Conservation (phyloP, 768 basidiomycete species). For the Coprinopsis strossmayeri region DNA sequence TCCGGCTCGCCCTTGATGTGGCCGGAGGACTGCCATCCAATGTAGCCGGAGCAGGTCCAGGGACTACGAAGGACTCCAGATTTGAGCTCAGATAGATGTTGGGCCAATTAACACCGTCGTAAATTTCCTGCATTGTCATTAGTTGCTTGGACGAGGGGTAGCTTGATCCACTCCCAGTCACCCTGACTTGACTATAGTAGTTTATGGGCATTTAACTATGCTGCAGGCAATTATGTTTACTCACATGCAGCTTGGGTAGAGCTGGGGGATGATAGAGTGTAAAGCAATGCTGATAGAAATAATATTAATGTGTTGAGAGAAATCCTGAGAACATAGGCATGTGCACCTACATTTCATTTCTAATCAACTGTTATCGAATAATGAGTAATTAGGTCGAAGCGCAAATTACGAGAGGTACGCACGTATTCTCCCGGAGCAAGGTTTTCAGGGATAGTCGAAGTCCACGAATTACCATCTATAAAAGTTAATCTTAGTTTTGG, state of each 20-base stretch:
- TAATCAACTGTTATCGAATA: constrained; percentile 31
- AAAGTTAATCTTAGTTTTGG: constrained; percentile 5
- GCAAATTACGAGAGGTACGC: constrained; percentile 15
- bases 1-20: neutral
- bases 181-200: constrained; percentile 25
- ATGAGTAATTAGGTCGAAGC: constrained; percentile 1
- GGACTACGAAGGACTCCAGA: constrained; percentile 28
- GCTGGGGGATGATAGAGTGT: constrained; percentile 37
- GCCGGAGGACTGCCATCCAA: constrained; percentile 20
- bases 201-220: neutral
- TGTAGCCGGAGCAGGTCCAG: constrained; percentile 28
- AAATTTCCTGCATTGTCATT: constrained; percentile 29
- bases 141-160: constrained; percentile 26
- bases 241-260: constrained; percentile 45
- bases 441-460: constrained; percentile 34
- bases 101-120: constrained; percentile 26
- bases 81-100: constrained; percentile 25
- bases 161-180: constrained; percentile 31
- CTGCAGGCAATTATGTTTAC: constrained; percentile 14
- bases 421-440: constrained; percentile 45
- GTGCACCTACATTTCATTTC: constrained; percentile 39
- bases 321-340: constrained; percentile 3
- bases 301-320: neutral
- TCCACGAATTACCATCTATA: constrained; percentile 33
- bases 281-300: constrained; percentile 31